Conservation (phyloP, 164 flowering plant genomes). For the Aristolochia californica region DNA sequence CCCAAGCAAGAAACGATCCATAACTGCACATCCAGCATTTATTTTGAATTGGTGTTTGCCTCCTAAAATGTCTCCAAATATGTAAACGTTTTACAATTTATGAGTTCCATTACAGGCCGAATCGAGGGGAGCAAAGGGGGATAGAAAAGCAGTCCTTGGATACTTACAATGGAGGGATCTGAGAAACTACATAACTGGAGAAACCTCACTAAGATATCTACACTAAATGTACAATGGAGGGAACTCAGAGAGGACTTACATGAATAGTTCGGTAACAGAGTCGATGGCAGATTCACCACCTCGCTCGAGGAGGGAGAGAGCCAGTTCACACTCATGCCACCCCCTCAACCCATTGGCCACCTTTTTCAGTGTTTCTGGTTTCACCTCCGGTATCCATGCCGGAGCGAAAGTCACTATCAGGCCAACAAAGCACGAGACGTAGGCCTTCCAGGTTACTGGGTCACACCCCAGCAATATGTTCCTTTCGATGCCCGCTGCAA, state of each 20-base stretch:
- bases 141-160: no score
- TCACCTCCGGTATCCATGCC: conserved; percentile 55
- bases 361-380: conserved; percentile 41
- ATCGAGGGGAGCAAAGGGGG: no score
- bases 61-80: no score
- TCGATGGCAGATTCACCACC: conserved; percentile 62
- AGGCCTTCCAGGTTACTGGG: conserved; percentile 70
- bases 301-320: conserved; percentile 60
- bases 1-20: no score
- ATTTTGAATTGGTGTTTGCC: no score
- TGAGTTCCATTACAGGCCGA: no score
- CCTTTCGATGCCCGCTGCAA: conserved; percentile 67
- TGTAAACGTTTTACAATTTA: no score
- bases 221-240: background rate
- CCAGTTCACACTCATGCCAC: conserved; percentile 76
- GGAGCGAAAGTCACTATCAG: conserved; percentile 57
- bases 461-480: conserved; percentile 65
- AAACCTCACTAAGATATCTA: background rate
- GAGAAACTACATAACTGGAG: no score
- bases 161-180: no score
- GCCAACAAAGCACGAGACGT: conserved; percentile 59
- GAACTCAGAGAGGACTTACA: background rate
- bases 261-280: conserved; percentile 44
- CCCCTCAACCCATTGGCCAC: conserved; percentile 60
- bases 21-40: no score